Base-by-base conservation (phyloP, 495 filamentous ascomycete genomes). In the Podospora didyma region DNA sequence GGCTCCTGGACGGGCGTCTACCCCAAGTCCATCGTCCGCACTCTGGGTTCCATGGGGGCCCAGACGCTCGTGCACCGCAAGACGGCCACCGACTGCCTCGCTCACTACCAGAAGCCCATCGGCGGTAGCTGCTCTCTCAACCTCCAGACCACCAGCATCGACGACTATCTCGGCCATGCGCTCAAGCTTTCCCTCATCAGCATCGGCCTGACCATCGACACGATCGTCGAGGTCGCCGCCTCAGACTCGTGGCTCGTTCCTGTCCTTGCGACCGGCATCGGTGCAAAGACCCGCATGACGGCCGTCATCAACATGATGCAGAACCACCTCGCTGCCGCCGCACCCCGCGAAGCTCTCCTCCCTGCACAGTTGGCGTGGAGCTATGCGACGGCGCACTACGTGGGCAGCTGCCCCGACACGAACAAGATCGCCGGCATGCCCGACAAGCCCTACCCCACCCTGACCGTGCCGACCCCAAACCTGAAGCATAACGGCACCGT, bases 131-230 rank as follows among this genome's bases (percentile, higher is more conserved):
- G 73, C 65, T 47, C 45, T 3, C 69, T 70, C 65, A 62, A 64
- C 26, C 50, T 64, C 12, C 34, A 51, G 10, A 46, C 44, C 10
- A 35, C 17, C 19, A 49, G 28, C 48, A 68, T 72, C 42, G 63
- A 72, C 58, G 57, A 53, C 21, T 74, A 68, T 60, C 58, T 72
- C 6, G 19, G 53, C 16, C 60, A 63, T n/a, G 60, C 58, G 12
- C 57, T 64, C 20, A 59, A 42, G n/a, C 58, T 73, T 19, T 61
- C 83, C 37, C 63, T 82, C 10, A 82, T 84, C 16, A 83, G 81
- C 61, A 85, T 79, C 57, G 76, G 77, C 50, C 78, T 80, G 10
- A 76, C 79, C 0, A 69, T 86, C 20, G 78, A 82, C 24, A 73
- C 75, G 11, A 77, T 85, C 69, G 69, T 75, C 2, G 66, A 70